Evolutionary conservation across 148 eudicot genomes (phyloP).

Genomic region (Dianthus caryophyllus): DNA sequence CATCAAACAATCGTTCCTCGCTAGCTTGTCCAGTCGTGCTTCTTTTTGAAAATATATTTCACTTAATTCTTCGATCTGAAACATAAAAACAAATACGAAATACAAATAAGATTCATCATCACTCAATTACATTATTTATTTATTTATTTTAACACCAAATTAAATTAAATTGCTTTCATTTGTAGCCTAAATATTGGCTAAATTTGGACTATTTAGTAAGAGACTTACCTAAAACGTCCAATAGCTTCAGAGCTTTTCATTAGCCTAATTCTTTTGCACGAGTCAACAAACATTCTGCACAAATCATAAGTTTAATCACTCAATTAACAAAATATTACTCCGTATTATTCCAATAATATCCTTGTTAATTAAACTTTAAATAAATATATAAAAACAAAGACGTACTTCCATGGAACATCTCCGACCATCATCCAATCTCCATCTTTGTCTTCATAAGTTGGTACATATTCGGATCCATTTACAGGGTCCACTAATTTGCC

Average conservation of each 20-base stretch:
- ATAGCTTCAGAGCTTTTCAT: constrained; percentile 58
- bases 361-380: not conserved
- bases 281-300: constrained; percentile 63
- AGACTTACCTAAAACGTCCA: constrained; percentile 35
- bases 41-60: not conserved
- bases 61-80: not conserved
- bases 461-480: constrained; percentile 37
- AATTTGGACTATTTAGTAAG: no score
- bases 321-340: no score
- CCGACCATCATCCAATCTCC: constrained; percentile 59
- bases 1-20: not conserved
- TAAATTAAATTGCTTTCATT: no score
- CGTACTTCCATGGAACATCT: constrained; percentile 45
- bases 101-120: not conserved
- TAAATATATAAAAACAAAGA: no score
- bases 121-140: not conserved
- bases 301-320: no score
- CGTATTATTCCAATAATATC: no score
- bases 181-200: no score
- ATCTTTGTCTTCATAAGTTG: constrained; percentile 46
- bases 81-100: no score
- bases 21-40: not conserved
- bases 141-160: no score
- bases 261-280: constrained; percentile 60
- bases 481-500: constrained; percentile 34